Base-by-base conservation (phyloP, 2,329 filamentous ascomycete species). In the Stagonosporopsis vannaccii region DNA sequence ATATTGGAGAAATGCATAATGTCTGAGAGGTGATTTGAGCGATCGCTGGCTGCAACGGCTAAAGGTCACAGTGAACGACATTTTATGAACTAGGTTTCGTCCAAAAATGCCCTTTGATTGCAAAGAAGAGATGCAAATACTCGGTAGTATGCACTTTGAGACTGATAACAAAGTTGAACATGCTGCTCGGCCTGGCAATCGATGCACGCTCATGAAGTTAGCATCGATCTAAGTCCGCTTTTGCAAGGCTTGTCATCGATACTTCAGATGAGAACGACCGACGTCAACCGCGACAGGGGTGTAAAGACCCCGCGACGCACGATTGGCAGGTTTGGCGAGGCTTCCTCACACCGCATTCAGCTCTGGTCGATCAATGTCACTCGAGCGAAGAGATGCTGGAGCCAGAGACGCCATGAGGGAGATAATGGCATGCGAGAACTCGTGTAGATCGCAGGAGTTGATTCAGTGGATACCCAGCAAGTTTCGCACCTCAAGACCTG, bases 251-350 rank as follows among this genome's bases (percentile, higher is more conserved):
- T 20, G 33, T 12, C 39, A 25, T 26, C 39, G 39, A 41, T 17
- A n/a, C 13, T 26, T 41, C 23, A 41, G 23, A 26, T 25, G 7
- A 41, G 17, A 36, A 40, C 19, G 2, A 41, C 19, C 41, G 35
- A 56, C 41, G 52, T 56, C 52, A 56, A 33, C 26, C 37, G 36
- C 23, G 26, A 26, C 46, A 45, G 8, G 46, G 40, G 28, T 45
- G 19, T 17, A 6, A 12, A 11, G 37, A 53, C 52, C 61, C 59
- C 54, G 61, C 53, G 43, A 26, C 42, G 22, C 30, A 35, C 51
- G 47, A 68, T 66, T 68, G 62, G 65, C 62, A 58, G 58, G 54
- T 57, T 60, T 62, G 54, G 63, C 60, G 59, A 61, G 53, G 35
- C 41, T 33, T 41, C 26, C 30, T 47, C 47, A 56, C 53, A 56